A percentile compares a stretch with the other conserved stretches of the same genome.
phyloP scores from a whole-genome alignment of 2,329 filamentous ascomycete genomes.

The Dendrostoma leiphaemia region DNA sequence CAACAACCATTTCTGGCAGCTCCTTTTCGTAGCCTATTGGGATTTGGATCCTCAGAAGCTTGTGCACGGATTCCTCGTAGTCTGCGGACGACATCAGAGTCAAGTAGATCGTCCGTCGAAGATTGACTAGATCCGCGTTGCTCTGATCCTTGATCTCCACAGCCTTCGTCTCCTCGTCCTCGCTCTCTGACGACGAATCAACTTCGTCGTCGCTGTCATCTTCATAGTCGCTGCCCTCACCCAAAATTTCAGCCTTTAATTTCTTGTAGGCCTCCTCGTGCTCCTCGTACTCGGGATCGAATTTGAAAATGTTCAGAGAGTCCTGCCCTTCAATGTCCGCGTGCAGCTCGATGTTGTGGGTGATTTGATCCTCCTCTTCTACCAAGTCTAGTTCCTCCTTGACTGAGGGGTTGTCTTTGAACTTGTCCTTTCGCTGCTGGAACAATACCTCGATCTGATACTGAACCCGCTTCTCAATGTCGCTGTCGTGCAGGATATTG shows the following conservation, averaged over 20 bases:
- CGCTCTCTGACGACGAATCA: constrained; percentile 67
- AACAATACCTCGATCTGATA: constrained; percentile 99
- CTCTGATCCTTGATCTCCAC: constrained; percentile 98
- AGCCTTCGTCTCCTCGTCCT: constrained; percentile 74
- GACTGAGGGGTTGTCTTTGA: constrained; percentile 89
- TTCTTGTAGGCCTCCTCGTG: constrained; percentile 86
- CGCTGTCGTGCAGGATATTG: constrained; percentile 91
- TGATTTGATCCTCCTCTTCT: constrained; percentile 97
- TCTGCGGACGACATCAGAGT: constrained; percentile 97
- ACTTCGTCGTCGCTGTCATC: constrained; percentile 68
- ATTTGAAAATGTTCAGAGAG: constrained; percentile 92
- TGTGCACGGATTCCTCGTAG: constrained; percentile 96
- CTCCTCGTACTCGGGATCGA: constrained; percentile 83
- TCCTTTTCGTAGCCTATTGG: constrained; percentile 85
- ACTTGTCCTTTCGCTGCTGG: constrained; percentile 92
- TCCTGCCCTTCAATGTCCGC: constrained; percentile 85
- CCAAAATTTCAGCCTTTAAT: constrained; percentile 89
- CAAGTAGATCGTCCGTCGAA: constrained; percentile 91
- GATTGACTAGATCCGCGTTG: constrained; percentile 91
- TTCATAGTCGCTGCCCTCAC: constrained; percentile 85
- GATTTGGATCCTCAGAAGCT: constrained; percentile 90
- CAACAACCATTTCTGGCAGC: constrained; percentile 93
- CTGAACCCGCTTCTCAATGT: constrained; percentile 97
- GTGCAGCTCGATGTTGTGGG: constrained; percentile 79
- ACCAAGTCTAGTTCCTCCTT: constrained; percentile 93